Conservation (phyloP, 2,329 filamentous ascomycete species). For the Claviceps africana region DNA sequence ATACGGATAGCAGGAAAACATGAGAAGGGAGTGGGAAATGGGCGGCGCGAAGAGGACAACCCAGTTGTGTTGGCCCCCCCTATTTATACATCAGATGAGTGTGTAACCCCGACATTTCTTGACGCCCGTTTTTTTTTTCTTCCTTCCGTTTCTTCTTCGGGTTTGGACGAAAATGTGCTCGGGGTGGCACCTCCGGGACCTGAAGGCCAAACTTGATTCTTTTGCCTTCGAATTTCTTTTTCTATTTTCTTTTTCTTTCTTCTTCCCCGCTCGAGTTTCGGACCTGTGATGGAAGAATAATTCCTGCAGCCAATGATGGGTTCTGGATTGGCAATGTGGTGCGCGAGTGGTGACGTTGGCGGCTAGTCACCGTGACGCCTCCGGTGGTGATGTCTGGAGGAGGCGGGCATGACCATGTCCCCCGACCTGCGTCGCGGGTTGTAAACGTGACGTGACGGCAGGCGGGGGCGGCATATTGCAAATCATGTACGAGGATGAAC, state of each 20-base stretch:
- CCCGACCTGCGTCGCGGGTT: not conserved
- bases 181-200: too few relatives aligned
- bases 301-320: not conserved
- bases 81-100: not conserved
- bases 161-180: too few relatives aligned
- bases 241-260: too few relatives aligned
- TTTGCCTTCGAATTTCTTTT: too few relatives aligned
- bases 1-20: not conserved
- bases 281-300: not conserved
- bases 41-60: not conserved
- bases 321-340: not conserved
- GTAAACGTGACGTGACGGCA: not conserved
- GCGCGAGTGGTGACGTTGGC: not conserved
- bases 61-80: not conserved
- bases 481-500: not conserved
- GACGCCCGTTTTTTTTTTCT: too few relatives aligned
- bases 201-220: too few relatives aligned
- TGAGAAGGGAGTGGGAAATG: too few relatives aligned
- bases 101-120: too few relatives aligned
- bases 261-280: too few relatives aligned
- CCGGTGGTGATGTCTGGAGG: not conserved
- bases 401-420: not conserved
- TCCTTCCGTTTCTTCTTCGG: too few relatives aligned
- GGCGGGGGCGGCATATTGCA: not conserved
- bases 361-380: not conserved